These are phyloP conservation scores for Neocallimastix lanati DNA, from an alignment of 192 early-diverging fungal genomes.

Conservation along the genomic window DNA sequence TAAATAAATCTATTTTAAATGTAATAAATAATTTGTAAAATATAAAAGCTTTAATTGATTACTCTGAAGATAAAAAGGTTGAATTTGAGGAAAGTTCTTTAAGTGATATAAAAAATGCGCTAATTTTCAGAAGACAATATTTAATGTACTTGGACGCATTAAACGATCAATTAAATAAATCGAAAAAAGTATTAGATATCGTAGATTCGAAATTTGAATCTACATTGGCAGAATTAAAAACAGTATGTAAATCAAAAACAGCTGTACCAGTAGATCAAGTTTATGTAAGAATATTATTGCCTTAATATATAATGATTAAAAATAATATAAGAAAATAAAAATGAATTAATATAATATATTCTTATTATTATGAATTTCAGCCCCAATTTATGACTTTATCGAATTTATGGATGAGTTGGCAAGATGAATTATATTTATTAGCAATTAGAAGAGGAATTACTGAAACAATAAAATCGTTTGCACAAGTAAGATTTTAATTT, in stretches of 20 bases:
- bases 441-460: conserved; percentile 29
- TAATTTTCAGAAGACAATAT: conserved; percentile 27
- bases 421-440: conserved; percentile 31
- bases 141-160: conserved; percentile 40
- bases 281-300: conserved; percentile 29
- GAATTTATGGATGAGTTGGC: conserved; percentile 23
- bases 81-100: not conserved
- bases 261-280: conserved; percentile 45
- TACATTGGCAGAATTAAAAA: conserved; percentile 22
- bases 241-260: conserved; percentile 30
- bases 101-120: conserved; percentile 6
- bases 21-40: too few relatives aligned
- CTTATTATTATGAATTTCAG: conserved; percentile 3
- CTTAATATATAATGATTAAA: too few relatives aligned
- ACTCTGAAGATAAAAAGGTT: not conserved
- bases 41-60: not conserved
- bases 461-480: conserved; percentile 14
- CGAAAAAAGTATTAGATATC: conserved; percentile 7
- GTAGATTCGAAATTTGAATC: conserved; percentile 19
- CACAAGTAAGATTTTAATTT: not conserved
- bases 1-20: too few relatives aligned
- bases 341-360: too few relatives aligned
- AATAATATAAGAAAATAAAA: too few relatives aligned
- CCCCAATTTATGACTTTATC: conserved; percentile 32
- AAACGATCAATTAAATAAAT: conserved; percentile 21